A percentile compares a stretch with the other conserved stretches of the same genome.
These are phyloP conservation scores for Euclidium syriacum DNA, from an alignment of 345 rosid species.

Conservation along the genomic window DNA sequence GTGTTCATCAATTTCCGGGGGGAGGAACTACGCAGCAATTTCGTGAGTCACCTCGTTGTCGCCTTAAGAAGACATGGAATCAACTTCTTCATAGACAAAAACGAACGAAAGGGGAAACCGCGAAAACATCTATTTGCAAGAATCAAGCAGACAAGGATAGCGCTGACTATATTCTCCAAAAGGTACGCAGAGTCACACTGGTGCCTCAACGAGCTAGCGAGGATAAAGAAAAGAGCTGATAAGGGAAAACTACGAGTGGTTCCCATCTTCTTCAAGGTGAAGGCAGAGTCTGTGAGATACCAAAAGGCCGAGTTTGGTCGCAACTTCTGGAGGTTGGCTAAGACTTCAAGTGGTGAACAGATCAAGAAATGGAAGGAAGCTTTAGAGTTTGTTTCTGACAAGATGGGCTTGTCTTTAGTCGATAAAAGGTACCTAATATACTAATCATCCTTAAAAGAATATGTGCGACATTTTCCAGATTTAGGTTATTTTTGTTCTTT, in stretches of 20 bases:
- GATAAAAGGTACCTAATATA: not conserved
- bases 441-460: not conserved
- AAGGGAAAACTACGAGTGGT: not conserved
- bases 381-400: not conserved
- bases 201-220: not conserved
- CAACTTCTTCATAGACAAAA: slow-evolving; percentile 8
- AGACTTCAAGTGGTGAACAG: not conserved
- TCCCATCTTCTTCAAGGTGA: slow-evolving; percentile 13
- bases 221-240: not conserved
- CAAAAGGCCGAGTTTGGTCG: not conserved
- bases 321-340: slow-evolving; percentile 4
- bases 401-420: not conserved
- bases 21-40: not conserved
- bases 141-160: not conserved
- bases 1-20: slow-evolving; percentile 13
- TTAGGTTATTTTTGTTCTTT: too few relatives aligned
- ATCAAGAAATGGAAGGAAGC: slow-evolving; percentile 12
- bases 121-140: not conserved
- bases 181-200: slow-evolving; percentile 1
- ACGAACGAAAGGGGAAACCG: not conserved
- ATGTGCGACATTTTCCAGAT: not conserved
- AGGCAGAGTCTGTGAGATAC: not conserved
- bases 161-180: not conserved
- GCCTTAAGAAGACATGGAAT: slow-evolving; percentile 3
- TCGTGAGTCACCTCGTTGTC: slow-evolving; percentile 1